These are phyloP conservation scores for Marchantia paleacea DNA, from an alignment of 225 moss, liverwort and hornwort species.

Conservation along the genomic window DNA sequence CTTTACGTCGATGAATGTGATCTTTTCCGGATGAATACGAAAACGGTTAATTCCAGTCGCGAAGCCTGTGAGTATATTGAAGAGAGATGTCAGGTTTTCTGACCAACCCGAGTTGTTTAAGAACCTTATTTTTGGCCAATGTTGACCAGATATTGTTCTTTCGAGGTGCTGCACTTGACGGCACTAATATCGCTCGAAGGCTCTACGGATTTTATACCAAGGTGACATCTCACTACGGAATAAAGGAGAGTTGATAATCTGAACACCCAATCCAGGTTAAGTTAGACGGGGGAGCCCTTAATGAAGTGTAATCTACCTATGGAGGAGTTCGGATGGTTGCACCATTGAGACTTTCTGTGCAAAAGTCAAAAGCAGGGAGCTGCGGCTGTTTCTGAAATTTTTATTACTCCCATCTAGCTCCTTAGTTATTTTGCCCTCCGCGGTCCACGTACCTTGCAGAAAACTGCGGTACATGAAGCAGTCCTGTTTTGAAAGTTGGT, in stretches of 20 bases:
- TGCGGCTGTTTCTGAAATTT: neutral
- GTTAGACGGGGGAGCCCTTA: neutral
- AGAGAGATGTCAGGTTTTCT: neutral
- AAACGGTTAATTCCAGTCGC: neutral
- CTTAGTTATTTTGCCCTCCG: neutral
- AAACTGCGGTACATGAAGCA: neutral
- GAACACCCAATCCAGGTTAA: neutral
- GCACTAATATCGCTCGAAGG: neutral
- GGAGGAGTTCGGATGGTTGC: slow-evolving; percentile 6
- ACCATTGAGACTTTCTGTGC: neutral
- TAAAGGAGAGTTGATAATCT: slow-evolving; percentile 3
- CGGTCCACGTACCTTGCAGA: slow-evolving; percentile 2
- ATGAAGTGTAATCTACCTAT: slow-evolving; percentile 12
- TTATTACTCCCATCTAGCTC: neutral
- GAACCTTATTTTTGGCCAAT: neutral
- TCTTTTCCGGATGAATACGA: neutral
- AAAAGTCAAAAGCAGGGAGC: slow-evolving; percentile 1
- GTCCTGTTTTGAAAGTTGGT: neutral
- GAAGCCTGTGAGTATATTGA: neutral
- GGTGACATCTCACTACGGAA: slow-evolving; percentile 2
- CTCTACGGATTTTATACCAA: slow-evolving; percentile 1
- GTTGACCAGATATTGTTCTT: neutral
- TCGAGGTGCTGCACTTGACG: neutral
- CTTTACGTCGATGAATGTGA: neutral
- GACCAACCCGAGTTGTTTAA: neutral